Evolutionary conservation across 2,329 filamentous ascomycete genomes (phyloP), one percentile per base, ranked within the genome.

Genomic region (Monilinia aucupariae): DNA sequence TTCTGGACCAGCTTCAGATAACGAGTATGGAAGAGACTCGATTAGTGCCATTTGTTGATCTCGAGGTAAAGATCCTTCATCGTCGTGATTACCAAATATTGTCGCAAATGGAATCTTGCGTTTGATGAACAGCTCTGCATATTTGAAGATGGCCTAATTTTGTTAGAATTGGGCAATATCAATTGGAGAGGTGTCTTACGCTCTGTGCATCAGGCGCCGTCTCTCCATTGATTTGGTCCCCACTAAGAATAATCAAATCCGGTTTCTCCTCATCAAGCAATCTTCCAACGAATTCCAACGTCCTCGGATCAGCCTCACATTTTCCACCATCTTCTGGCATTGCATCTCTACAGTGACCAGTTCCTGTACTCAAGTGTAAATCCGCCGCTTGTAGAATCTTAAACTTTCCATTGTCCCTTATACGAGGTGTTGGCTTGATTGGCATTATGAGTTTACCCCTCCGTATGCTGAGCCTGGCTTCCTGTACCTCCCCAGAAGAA

Each of bases 341-440:
- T n/a, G 91, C 85, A 70, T 99, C 92, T 68, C 94, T 86, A 73
- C 94, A 99, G 51, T 78, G 77, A 12, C 94, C 94, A 6, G 92
- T 81, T 12, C 93, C 94, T 2, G 94, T 99, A 72, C 91, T 93
- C 62, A 99, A 78, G 76, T 99, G 94, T 65, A 97, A 78, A 77
- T 99, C 94, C n/a, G 92, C 89, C 62, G 96, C 81, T 76, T 99
- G 94, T 82, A 99, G 86, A 68, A 99, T 96, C 79, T 97, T 97
- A 80, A 97, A 97, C 70, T 89, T 91, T 37, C 93, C 94, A 73
- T 94, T 91, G 66, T 96, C 91, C 50, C 85, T 84, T 67, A 99
- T 91, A 64, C 90, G 85, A 13, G 88, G 90, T 47, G 85, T 79
- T 0, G 90, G 89, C 74, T 88, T 92, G 71, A 86, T 82, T 43